phyloP scores from a whole-genome alignment of 192 early-diverging fungal species.

The Jimgerdemannia flammicorona region DNA sequence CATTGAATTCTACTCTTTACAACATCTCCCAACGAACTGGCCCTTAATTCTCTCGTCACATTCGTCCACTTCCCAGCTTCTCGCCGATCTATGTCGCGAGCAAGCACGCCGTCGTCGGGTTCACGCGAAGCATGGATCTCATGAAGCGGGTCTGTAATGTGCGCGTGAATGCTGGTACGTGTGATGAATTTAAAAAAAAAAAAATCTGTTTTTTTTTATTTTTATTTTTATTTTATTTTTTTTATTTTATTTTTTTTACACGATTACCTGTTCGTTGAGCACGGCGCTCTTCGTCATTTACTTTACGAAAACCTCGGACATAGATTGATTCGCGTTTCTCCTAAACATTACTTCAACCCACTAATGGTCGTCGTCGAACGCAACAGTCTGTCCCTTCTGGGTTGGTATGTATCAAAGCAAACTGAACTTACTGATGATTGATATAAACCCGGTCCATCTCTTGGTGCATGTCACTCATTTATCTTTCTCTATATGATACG shows the following conservation, averaged over 20 bases:
- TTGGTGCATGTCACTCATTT: no score
- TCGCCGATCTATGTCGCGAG: conserved; percentile 13
- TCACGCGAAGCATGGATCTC: conserved; percentile 16
- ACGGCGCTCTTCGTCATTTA: no score
- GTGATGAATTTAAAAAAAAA: neutral
- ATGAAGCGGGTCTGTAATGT: conserved; percentile 16
- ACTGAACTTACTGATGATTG: no score
- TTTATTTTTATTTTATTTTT: no score
- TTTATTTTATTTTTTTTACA: no score
- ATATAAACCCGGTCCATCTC: no score
- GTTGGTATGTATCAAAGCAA: neutral
- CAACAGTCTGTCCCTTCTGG: conserved; percentile 26
- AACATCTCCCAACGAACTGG: no score
- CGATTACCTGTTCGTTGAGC: neutral
- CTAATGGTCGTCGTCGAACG: no score
- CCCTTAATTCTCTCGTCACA: neutral
- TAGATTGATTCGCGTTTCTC: no score
- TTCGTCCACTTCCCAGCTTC: neutral
- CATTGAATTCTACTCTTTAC: neutral
- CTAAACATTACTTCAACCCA: no score
- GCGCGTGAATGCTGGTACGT: conserved; percentile 23
- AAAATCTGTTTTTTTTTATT: no score
- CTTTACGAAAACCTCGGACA: no score
- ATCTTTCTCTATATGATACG: neutral
- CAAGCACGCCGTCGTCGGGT: conserved; percentile 27